A percentile compares a stretch with the other conserved stretches of the same genome.
These are phyloP conservation scores for rapeseed (Brassica napus) DNA, from an alignment of 345 rosid genomes.

Conservation along the genomic window DNA sequence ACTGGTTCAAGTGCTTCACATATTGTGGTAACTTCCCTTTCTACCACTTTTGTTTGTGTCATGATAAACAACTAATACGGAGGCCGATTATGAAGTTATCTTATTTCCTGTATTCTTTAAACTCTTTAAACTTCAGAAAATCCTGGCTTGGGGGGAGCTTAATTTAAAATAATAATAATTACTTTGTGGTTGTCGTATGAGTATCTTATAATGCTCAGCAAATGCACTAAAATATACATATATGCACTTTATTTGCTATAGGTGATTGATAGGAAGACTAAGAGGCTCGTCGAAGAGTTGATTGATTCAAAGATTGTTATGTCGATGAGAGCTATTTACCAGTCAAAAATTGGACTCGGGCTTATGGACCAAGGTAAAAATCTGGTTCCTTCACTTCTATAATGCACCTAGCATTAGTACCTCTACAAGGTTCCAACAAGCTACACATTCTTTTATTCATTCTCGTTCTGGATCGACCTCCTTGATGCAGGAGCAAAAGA, in stretches of 20 bases:
- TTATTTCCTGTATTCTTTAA: constrained; percentile 1
- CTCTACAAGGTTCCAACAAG: not conserved
- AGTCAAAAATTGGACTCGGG: constrained; percentile 86
- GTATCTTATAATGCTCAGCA: not conserved
- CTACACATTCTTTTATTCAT: constrained; percentile 25
- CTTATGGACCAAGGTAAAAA: constrained; percentile 78
- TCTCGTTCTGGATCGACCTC: constrained; percentile 19
- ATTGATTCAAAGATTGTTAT: constrained; percentile 85
- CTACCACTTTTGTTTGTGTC: constrained; percentile 4
- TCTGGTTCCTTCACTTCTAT: not conserved
- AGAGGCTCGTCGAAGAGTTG: constrained; percentile 91
- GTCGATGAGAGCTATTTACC: constrained; percentile 96
- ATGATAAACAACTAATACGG: constrained; percentile 1
- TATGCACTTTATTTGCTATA: constrained; percentile 41
- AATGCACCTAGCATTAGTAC: not conserved
- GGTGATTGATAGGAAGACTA: constrained; percentile 84
- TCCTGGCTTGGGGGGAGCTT: not conserved
- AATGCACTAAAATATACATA: not conserved
- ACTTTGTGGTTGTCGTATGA: too few species aligned
- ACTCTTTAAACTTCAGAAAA: not conserved
- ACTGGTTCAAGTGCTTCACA: constrained; percentile 90
- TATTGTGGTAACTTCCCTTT: constrained; percentile 62
- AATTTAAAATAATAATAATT: not conserved
- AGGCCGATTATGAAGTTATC: constrained; percentile 18
- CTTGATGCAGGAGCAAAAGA: constrained; percentile 79